phyloP scores from a whole-genome alignment of 495 filamentous ascomycete species.

The Sphaerosporella brunnea region DNA sequence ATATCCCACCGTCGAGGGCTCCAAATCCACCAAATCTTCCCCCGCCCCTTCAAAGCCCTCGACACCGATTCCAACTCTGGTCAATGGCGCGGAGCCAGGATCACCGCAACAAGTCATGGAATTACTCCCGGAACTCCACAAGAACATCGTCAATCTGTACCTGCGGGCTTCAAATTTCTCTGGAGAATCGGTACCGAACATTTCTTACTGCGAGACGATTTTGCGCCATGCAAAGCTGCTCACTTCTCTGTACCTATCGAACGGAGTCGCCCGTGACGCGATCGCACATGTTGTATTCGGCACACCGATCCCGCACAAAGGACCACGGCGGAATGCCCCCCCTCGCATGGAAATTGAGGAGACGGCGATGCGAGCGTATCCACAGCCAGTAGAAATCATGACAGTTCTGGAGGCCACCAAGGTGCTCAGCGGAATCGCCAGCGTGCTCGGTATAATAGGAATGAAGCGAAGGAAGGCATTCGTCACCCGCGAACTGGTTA shows the following conservation, averaged over 20 bases:
- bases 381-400: constrained; percentile 24
- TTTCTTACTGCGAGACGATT: constrained; percentile 64
- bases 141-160: constrained; percentile 71
- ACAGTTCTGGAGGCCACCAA: constrained; percentile 30
- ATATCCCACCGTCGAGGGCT: constrained; percentile 36
- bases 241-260: constrained; percentile 47
- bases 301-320: constrained; percentile 29
- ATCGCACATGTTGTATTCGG: constrained; percentile 50
- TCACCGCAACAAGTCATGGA: constrained; percentile 45
- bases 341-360: constrained; percentile 27
- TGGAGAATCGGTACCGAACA: constrained; percentile 60
- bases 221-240: constrained; percentile 64
- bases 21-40: constrained; percentile 29
- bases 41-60: constrained; percentile 27
- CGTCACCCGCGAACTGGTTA: constrained; percentile 64
- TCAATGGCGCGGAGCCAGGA: constrained; percentile 18
- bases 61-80: constrained; percentile 16
- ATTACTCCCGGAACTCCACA: constrained; percentile 55
- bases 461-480: constrained; percentile 74
- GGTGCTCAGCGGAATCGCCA: constrained; percentile 68
- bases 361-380: constrained; percentile 23
- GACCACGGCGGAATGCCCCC: constrained; percentile 20
- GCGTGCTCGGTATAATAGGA: constrained; percentile 55
- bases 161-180: constrained; percentile 53
- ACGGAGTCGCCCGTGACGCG: constrained; percentile 51